A percentile compares a stretch with the other conserved stretches of the same genome.
phyloP scores from a whole-genome alignment of 202 grass and related monocot genomes.

The Hordeum pubiflorum region DNA sequence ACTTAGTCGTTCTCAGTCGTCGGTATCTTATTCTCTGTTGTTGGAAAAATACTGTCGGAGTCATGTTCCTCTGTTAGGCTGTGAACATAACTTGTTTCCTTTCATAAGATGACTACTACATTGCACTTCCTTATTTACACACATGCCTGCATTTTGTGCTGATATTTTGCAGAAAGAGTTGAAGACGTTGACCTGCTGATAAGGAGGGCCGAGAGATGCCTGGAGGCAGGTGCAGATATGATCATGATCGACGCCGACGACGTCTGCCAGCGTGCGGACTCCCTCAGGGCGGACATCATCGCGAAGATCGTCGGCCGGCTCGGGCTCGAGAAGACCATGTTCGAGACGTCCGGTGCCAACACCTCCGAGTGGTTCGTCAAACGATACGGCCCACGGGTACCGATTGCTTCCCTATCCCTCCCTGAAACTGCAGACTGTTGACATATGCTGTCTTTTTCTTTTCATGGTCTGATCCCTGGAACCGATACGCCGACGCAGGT shows the following conservation, averaged over 20 bases:
- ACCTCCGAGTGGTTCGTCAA: constrained; percentile 84
- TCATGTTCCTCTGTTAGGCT: background rate
- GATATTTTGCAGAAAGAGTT: constrained; percentile 43
- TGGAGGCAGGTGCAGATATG: constrained; percentile 83
- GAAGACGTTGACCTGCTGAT: constrained; percentile 84
- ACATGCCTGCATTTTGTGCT: background rate
- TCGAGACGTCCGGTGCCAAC: constrained; percentile 51
- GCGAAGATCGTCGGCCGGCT: constrained; percentile 74
- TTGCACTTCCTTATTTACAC: background rate
- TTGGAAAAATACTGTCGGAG: background rate
- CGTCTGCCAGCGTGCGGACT: constrained; percentile 48
- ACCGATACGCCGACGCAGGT: constrained; percentile 30
- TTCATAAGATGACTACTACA: background rate
- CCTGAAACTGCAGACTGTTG: background rate
- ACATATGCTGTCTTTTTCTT: background rate
- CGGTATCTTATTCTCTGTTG: background rate
- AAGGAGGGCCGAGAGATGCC: constrained; percentile 77
- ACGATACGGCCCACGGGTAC: constrained; percentile 74
- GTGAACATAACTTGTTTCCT: no score
- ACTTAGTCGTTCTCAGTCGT: background rate
- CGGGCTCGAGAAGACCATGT: constrained; percentile 86
- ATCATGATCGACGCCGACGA: constrained; percentile 80
- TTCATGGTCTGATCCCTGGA: background rate
- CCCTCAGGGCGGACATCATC: constrained; percentile 53
- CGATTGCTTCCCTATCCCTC: background rate